These are phyloP conservation scores for Shiraia sp. DNA, from an alignment of 2,329 filamentous ascomycete genomes.

Conservation along the genomic window DNA sequence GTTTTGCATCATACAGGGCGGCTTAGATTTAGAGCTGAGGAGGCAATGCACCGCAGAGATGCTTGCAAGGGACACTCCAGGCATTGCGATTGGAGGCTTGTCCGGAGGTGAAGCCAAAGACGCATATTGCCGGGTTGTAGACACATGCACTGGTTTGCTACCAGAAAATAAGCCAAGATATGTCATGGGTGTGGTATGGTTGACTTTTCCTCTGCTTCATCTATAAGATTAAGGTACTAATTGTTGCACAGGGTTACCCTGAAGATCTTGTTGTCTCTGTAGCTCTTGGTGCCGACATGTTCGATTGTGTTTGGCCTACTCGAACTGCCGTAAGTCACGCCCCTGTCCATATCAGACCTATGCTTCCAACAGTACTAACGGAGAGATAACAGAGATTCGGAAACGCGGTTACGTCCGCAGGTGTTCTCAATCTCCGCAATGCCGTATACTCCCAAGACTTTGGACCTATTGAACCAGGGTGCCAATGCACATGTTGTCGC, in stretches of 20 bases:
- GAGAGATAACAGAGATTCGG: slow-evolving; percentile 69
- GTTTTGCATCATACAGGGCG: slow-evolving; percentile 98
- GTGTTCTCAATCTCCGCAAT: slow-evolving; percentile 83
- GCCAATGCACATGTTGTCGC: slow-evolving; percentile 78
- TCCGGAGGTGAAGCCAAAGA: slow-evolving; percentile 94
- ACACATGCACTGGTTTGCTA: slow-evolving; percentile 80
- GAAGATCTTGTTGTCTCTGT: slow-evolving; percentile 94
- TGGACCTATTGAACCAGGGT: slow-evolving; percentile 78
- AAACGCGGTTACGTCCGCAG: slow-evolving; percentile 81
- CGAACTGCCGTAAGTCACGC: slow-evolving; percentile 70
- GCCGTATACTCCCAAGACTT: slow-evolving; percentile 79
- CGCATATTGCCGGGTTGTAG: slow-evolving; percentile 89
- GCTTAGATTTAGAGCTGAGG: slow-evolving; percentile 84
- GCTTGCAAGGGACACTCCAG: slow-evolving; percentile 87
- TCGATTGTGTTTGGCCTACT: slow-evolving; percentile 98
- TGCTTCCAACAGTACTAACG: neutral
- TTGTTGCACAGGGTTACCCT: slow-evolving; percentile 71
- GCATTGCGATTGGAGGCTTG: slow-evolving; percentile 93
- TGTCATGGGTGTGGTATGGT: slow-evolving; percentile 86
- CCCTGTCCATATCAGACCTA: neutral
- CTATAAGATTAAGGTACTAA: slow-evolving; percentile 12
- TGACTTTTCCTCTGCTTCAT: neutral
- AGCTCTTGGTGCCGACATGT: slow-evolving; percentile 96
- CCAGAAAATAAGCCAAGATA: slow-evolving; percentile 95
- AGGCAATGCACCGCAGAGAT: slow-evolving; percentile 83